Base-by-base conservation (phyloP, 1,139 yeast species). In the Kodamaea ohmeri region DNA sequence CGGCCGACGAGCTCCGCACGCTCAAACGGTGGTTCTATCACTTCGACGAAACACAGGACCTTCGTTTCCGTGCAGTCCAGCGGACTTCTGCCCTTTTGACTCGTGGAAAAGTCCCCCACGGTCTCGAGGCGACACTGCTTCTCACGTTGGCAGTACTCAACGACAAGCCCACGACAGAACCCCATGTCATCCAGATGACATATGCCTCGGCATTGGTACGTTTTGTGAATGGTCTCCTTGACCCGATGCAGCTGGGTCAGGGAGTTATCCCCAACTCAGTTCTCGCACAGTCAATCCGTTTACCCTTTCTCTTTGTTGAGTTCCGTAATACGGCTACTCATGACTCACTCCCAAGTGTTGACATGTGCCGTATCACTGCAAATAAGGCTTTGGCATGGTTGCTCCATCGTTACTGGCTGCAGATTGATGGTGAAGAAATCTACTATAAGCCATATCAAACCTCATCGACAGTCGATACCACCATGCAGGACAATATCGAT, bases 321-420 rank as follows among this genome's bases (percentile, higher is more conserved):
- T 56, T 89, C 28, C 68, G 99, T 45, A 98, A 94, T 58, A 76
- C 80, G 56, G 92, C 95, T 4, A 92, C 98, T 0, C 99, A 94
- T 57, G 97, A 92, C 49, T 71, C 67, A 12, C 61, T 92, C 16
- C 97, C 97, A 0, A 72, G 84, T 25, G 51, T 88, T 30, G 78
- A 73, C 33, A 70, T 85, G 61, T 67, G 92, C 16, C 67, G 95
- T 28, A 58, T 67, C 21, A 77, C 82, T 4, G 63, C 80, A 4
- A 53, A 56, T 4, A 66, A 75, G 40, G 96, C 96, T 0, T 58
- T 90, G 34, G 65, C 61, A 7, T 94, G 98, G 97, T 61, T 92
- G 2, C 73, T 71, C 58, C 74, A 67, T 8, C 70, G 84, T 52
- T 92, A 83, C 61, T 92, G 98, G 99, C 51, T 56, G 30, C 66